Evolutionary conservation across 208 protist species (phyloP), one percentile per base, ranked within the genome.

Genomic region (Acanthamoeba culbertsoni): DNA sequence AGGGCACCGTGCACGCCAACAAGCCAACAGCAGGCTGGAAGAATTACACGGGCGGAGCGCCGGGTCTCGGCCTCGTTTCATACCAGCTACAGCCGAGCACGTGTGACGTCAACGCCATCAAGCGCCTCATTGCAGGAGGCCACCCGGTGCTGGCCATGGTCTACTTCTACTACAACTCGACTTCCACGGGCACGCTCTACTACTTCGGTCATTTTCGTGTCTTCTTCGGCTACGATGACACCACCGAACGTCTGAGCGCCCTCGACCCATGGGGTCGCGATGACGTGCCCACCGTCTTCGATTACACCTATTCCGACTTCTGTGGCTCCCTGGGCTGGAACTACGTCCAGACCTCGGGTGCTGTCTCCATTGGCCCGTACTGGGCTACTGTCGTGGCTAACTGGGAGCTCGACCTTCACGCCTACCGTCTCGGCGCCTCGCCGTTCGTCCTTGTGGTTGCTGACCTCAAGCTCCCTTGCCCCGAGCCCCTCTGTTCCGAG

Each of bases 201-300:
- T 79, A 79, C 68, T 79, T 79, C 28, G 68, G 68, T 18, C 68
- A 79, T 20, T 79, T 79, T n/a, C 68, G 68, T 40, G 68, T 79
- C 10, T 28, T 79, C 68, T 79, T 51, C 68, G 18, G 20, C 20
- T 79, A 79, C 68, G 48, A 79, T n/a, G 68, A 79, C 37, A 5
- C 18, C 23, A 79, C 68, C 3, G 37, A 79, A 40, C 43, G 16
- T 23, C 68, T 79, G 7, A 12, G 6, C 2, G 68, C 40, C 68
- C 20, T 79, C 37, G 68, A 79, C 68, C 68, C 68, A 40, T 79
- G 68, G 68, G 68, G 68, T 40, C 68, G 68, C 2, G 68, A 79
- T 35, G 68, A 40, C 68, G 68, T 79, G 12, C 68, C 68, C 40
- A 16, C 33, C 2, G 68, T 79, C 5, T 79, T 79, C 42, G 33